Percentiles rank a stretch among this genome's conserved stretches.
Conservation (phyloP, 2,329 filamentous ascomycete genomes). For the Torrubiellomyces zombiae region DNA sequence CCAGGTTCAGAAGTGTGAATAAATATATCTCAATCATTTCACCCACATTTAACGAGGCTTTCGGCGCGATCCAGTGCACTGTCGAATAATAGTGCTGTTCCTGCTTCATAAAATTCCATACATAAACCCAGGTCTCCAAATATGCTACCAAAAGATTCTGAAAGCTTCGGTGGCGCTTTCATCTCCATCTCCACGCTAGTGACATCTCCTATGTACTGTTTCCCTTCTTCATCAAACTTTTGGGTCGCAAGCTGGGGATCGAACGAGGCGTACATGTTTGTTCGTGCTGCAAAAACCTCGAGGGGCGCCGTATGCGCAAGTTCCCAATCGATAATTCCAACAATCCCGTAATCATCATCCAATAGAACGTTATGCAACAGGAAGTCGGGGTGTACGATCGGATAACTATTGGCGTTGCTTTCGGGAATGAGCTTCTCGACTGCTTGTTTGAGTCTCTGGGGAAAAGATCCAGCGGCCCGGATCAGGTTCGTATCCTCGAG, state of each 20-base stretch:
- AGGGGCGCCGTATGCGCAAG: not conserved
- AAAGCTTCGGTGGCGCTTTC: not conserved
- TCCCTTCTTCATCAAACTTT: constrained; percentile 1
- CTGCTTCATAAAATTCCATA: constrained; percentile 1
- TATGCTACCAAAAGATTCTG: not conserved
- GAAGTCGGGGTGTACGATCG: not conserved
- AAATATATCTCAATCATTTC: too few relatives aligned
- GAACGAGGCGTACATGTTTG: constrained; percentile 1
- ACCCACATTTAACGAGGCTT: too few relatives aligned
- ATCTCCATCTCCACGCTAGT: not conserved
- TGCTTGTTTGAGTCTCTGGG: constrained; percentile 1
- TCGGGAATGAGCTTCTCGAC: not conserved
- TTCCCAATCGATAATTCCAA: constrained; percentile 1
- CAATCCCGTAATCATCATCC: not conserved
- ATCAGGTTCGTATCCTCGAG: constrained; percentile 1
- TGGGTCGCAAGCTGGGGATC: not conserved
- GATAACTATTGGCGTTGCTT: not conserved
- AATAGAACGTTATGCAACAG: constrained; percentile 1
- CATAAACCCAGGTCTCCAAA: not conserved
- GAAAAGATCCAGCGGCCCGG: constrained; percentile 1
- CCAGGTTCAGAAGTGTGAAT: too few relatives aligned
- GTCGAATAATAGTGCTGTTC: not conserved
- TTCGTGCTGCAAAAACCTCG: constrained; percentile 1
- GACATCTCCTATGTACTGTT: not conserved
- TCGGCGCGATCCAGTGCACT: constrained; percentile 7